Percentiles rank a stretch among this genome's conserved stretches.
These are phyloP conservation scores for Pseudonectria buxi DNA, from an alignment of 2,329 filamentous ascomycete species.

Conservation along the genomic window DNA sequence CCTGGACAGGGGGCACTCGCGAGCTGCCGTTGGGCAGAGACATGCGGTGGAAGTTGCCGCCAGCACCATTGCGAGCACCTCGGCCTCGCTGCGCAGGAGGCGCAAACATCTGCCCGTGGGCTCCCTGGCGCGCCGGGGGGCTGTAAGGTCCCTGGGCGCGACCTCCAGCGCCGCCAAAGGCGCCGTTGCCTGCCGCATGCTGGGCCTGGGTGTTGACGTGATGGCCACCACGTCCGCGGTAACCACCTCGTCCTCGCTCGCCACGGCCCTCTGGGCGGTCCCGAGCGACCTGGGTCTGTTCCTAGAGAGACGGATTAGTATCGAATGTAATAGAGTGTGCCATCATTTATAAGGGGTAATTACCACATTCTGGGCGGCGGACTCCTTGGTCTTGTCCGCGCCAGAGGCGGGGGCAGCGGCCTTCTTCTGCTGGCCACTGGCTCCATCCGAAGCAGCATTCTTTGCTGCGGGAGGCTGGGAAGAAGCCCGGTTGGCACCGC, in stretches of 20 bases:
- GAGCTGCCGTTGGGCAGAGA: constrained; percentile 31
- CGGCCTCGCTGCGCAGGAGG: constrained; percentile 29
- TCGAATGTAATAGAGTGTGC: neutral
- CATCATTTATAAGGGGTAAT: constrained; percentile 16
- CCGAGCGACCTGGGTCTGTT: constrained; percentile 21
- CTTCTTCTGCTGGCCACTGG: constrained; percentile 40
- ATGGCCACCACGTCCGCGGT: constrained; percentile 40
- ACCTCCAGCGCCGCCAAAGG: constrained; percentile 28
- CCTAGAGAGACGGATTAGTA: constrained; percentile 13
- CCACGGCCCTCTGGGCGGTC: constrained; percentile 32
- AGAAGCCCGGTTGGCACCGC: constrained; percentile 27
- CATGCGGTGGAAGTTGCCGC: constrained; percentile 32
- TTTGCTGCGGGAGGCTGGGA: constrained; percentile 35
- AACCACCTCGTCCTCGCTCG: constrained; percentile 38
- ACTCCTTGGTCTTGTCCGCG: constrained; percentile 37
- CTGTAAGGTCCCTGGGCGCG: constrained; percentile 36
- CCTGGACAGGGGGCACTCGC: constrained; percentile 31
- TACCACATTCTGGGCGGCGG: constrained; percentile 30
- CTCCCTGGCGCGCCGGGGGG: constrained; percentile 37
- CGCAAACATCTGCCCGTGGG: constrained; percentile 29
- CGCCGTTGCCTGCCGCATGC: constrained; percentile 24
- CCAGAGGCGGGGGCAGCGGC: constrained; percentile 22
- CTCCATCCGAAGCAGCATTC: constrained; percentile 37
- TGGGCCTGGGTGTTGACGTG: constrained; percentile 31
- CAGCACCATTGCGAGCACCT: constrained; percentile 27